Evolutionary conservation across 805 yeast species (phyloP), one percentile per base, ranked within the genome.

Genomic region (Hanseniaspora taiwanica): DNA sequence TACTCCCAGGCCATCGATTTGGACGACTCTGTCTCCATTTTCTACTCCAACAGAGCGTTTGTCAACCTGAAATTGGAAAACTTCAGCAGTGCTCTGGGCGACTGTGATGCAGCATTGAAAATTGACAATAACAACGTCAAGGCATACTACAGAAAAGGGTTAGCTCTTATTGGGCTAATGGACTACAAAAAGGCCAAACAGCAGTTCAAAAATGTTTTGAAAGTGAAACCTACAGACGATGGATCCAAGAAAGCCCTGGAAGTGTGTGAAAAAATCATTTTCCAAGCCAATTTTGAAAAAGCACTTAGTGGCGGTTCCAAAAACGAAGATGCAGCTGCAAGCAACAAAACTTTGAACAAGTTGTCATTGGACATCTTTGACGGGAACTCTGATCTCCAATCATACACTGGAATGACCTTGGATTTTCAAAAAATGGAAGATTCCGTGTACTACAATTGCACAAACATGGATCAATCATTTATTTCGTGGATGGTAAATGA

Each of bases 21-120:
- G 12, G 79, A 79, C 48, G 58, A 69, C 10, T 48, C 62, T 4
- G 76, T 78, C 39, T 74, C 82, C 2, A 69, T 78, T 24, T 76
- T 79, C 46, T 84, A 67, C 54, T 78, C 95, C 8, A 89, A 89
- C 60, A 69, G 96, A 47, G 96, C 97, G 0, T 86, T 85, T 56
- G 94, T 85, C 1, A 79, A 86, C 49, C 75, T 89, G 53, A 83
- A 85, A 52, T 58, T 78, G 42, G 98, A 89, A 56, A 79, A 78
- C 51, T 87, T 80, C 56, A 97, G 96, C 3, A 66, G 74, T 40
- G 94, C 96, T 1, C 71, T 87, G 2, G 64, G 59, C n/a, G 96
- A 87, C 56, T 78, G 94, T 49, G 72, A 77, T 25, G 61, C 63
- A 35, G 83, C 96, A 1, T 68, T 91, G 35, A 71, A 68, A 37